Evolutionary conservation across 2,329 filamentous ascomycete genomes (phyloP), one percentile per base, ranked within the genome.

Genomic region (Fusarium ramigenum): DNA sequence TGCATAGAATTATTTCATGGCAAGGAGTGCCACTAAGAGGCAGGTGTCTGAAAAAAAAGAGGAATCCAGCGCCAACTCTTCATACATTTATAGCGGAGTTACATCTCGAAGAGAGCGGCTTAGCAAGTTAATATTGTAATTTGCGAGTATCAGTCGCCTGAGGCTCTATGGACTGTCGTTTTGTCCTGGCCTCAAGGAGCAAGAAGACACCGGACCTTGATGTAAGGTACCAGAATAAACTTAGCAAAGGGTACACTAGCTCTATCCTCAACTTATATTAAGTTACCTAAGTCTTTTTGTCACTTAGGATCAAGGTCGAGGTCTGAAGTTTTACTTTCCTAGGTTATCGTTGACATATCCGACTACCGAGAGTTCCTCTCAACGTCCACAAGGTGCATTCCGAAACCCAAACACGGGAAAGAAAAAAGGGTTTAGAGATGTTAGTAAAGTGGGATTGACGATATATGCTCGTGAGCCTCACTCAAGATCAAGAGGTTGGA

Each of bases 391-490:
- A n/a, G 21, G 2, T 23, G 1, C 7, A 23, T 9, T 23, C 25
- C 12, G 28, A 32, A 4, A n/a, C n/a, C 18, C 10, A 12, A 32
- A 32, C 1, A 9, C 3, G 15, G 11, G 21, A 32, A 12, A n/a
- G 15, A 3, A 32, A 30, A 6, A 32, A n/a, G 28, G 28, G 1
- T 12, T 1, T 12, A 7, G 3, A 28, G 21, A 9, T 32, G 15
- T 7, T 32, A 2, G 12, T 8, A 14, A 9, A 3, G 16, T 23
- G 11, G 21, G 15, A 36, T 36, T 7, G 12, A 36, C 18, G 49
- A 36, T 19, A 19, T 52, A n/a, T 15, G 23, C 16, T 25, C 2
- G 50, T 39, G 50, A 62, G 60, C 44, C 56, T 60, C 56, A 50
- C 6, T 50, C 47, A 9, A 34, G 30, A 23, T 34, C 16, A 23